phyloP scores from a whole-genome alignment of 345 rosid genomes.

The Hevea brasiliensis region DNA sequence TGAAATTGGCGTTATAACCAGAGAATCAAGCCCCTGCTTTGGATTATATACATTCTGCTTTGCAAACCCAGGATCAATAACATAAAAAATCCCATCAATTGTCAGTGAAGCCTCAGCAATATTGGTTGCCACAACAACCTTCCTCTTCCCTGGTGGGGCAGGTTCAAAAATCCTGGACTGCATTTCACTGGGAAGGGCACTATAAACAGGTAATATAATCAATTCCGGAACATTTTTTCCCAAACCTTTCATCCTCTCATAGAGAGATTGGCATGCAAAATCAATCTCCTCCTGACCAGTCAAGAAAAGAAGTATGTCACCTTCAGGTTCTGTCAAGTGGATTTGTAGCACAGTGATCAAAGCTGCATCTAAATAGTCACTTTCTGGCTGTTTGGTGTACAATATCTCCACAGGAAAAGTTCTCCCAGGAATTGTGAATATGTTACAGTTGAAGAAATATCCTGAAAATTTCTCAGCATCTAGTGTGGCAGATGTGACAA shows the following conservation, averaged over 20 bases:
- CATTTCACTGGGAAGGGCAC: slow-evolving; percentile 91
- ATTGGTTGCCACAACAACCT: slow-evolving; percentile 88
- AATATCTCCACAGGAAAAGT: slow-evolving; percentile 80
- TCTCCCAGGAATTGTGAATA: slow-evolving; percentile 87
- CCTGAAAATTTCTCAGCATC: slow-evolving; percentile 88
- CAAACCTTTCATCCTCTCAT: slow-evolving; percentile 77
- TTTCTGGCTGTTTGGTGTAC: slow-evolving; percentile 80
- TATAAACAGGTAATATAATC: slow-evolving; percentile 77
- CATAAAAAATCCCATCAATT: slow-evolving; percentile 77
- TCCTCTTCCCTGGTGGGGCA: slow-evolving; percentile 77
- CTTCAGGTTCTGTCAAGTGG: slow-evolving; percentile 87
- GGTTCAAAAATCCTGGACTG: slow-evolving; percentile 88
- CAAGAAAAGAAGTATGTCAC: slow-evolving; percentile 79
- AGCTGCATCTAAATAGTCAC: slow-evolving; percentile 80
- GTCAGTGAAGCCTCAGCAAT: slow-evolving; percentile 86
- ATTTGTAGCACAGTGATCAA: slow-evolving; percentile 74
- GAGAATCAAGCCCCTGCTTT: slow-evolving; percentile 78
- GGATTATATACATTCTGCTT: slow-evolving; percentile 86
- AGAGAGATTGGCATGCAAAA: slow-evolving; percentile 79
- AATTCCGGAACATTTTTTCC: slow-evolving; percentile 75
- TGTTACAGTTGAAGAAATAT: slow-evolving; percentile 76
- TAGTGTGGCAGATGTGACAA: slow-evolving; percentile 81
- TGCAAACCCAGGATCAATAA: slow-evolving; percentile 87
- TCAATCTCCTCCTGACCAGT: slow-evolving; percentile 90
- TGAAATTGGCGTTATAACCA: slow-evolving; percentile 79